Evolutionary conservation across 345 rosid genomes (phyloP).

Genomic region (Stellera chamaejasme): DNA sequence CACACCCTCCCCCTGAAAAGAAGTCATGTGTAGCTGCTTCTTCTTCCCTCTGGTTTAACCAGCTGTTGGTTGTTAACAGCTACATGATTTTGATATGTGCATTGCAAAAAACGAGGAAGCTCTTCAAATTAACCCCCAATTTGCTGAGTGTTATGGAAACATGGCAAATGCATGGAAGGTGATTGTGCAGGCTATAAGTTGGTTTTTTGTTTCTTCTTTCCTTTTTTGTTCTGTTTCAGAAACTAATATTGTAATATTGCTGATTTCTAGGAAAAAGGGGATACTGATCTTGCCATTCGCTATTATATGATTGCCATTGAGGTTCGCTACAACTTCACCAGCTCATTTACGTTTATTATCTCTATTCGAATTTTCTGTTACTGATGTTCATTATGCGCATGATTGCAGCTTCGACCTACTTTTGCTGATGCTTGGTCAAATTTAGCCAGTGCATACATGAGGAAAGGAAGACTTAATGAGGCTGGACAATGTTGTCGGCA

Average conservation of each 20-base stretch:
- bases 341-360: slow-evolving; percentile 3
- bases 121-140: slow-evolving; percentile 77
- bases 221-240: too few relatives aligned
- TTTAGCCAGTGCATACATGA: slow-evolving; percentile 95
- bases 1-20: not conserved
- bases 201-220: too few relatives aligned
- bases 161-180: slow-evolving; percentile 99
- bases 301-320: slow-evolving; percentile 92
- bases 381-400: slow-evolving; percentile 1
- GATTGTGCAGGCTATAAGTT: slow-evolving; percentile 1
- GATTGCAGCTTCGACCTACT: slow-evolving; percentile 78
- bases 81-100: slow-evolving; percentile 98
- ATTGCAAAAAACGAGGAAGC: slow-evolving; percentile 94
- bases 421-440: slow-evolving; percentile 99
- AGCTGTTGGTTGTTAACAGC: slow-evolving; percentile 25
- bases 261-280: slow-evolving; percentile 83
- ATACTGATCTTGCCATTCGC: slow-evolving; percentile 81
- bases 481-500: slow-evolving; percentile 97
- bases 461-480: slow-evolving; percentile 89
- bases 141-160: slow-evolving; percentile 99
- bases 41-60: not conserved
- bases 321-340: slow-evolving; percentile 37
- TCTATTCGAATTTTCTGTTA: not conserved
- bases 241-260: not conserved
- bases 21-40: not conserved